Percentiles rank a stretch among this genome's conserved stretches.
Evolutionary conservation across 768 basidiomycete species (phyloP).

Genomic region (Phaeolepiota aurea): DNA sequence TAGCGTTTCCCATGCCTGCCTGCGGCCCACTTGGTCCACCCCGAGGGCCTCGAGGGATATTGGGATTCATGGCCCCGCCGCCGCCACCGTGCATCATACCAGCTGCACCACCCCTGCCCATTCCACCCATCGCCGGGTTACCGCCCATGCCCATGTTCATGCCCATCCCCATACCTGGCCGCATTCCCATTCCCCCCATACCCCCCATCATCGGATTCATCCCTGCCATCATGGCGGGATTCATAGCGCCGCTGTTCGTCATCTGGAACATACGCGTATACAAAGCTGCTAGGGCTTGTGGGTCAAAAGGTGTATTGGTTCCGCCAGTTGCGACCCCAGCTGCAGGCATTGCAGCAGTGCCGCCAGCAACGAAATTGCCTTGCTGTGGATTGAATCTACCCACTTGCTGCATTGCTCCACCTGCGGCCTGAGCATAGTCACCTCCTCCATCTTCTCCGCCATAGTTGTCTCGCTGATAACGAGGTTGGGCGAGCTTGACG

Average conservation of each 20-base stretch:
- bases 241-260: conserved; percentile 50
- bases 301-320: conserved; percentile 66
- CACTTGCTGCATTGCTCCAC: not conserved
- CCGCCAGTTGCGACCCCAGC: conserved; percentile 28
- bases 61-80: conserved; percentile 39
- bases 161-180: conserved; percentile 16
- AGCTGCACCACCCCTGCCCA: conserved; percentile 30
- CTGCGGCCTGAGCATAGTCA: conserved; percentile 7
- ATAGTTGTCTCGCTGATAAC: conserved; percentile 67
- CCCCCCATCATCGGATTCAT: conserved; percentile 33
- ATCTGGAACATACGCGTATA: conserved; percentile 96
- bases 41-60: conserved; percentile 60
- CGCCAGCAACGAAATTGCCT: conserved; percentile 27
- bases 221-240: conserved; percentile 52
- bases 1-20: conserved; percentile 39
- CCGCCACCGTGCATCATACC: conserved; percentile 29
- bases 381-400: conserved; percentile 20
- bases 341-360: conserved; percentile 9
- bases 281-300: conserved; percentile 84
- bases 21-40: conserved; percentile 44
- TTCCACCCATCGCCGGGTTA: conserved; percentile 21
- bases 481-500: conserved; percentile 92
- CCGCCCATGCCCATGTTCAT: conserved; percentile 26
- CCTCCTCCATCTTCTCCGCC: conserved; percentile 37
- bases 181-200: conserved; percentile 26